phyloP scores from a whole-genome alignment of 257 asterid species.

The Eustoma russellianum region DNA sequence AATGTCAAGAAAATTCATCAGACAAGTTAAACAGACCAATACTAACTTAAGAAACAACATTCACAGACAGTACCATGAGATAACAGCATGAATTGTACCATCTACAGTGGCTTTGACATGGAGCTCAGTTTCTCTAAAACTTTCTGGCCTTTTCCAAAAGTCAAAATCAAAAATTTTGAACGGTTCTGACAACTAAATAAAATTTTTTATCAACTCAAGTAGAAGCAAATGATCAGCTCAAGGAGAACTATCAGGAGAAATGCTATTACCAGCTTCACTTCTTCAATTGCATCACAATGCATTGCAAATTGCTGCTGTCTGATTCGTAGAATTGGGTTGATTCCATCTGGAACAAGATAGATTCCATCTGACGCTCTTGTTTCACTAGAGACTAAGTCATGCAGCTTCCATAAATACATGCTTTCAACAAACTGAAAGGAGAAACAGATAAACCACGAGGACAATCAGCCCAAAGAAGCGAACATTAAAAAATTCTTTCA shows the following conservation, averaged over 20 bases:
- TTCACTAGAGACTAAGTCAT: constrained; percentile 57
- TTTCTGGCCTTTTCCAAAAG: constrained; percentile 89
- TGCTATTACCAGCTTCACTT: constrained; percentile 59
- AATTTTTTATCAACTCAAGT: constrained; percentile 15
- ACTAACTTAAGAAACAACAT: constrained; percentile 16
- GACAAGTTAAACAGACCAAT: constrained; percentile 6
- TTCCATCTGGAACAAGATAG: constrained; percentile 62
- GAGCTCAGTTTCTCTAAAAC: constrained; percentile 52
- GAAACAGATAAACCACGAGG: constrained; percentile 2
- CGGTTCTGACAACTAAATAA: constrained; percentile 82
- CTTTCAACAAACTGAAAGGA: constrained; percentile 74
- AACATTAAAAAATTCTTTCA: background rate
- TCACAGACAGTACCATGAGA: constrained; percentile 57
- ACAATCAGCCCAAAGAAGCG: background rate
- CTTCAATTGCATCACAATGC: constrained; percentile 79
- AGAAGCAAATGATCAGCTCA: background rate
- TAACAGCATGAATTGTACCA: constrained; percentile 86
- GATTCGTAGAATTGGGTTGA: constrained; percentile 34
- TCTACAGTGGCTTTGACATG: constrained; percentile 51
- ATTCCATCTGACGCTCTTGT: constrained; percentile 53
- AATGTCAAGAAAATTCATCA: background rate
- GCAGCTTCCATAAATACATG: constrained; percentile 51
- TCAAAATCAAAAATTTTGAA: constrained; percentile 89
- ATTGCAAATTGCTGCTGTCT: constrained; percentile 59
- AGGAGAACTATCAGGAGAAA: background rate